Evolutionary conservation across 768 basidiomycete genomes (phyloP).

Genomic region (Rhizopogon sp.): DNA sequence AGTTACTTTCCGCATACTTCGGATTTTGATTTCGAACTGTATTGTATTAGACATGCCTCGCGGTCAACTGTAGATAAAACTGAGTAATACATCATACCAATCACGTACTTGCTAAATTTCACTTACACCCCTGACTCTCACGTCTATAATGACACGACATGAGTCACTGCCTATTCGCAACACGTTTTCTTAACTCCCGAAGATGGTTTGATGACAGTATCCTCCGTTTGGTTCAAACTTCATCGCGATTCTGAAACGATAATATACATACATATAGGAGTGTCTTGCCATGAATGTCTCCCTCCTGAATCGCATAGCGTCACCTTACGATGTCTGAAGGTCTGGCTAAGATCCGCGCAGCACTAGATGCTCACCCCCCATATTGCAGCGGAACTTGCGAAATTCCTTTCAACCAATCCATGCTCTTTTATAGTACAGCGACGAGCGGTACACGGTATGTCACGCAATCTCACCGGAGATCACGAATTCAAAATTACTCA

Average conservation of each 20-base stretch:
- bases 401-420: not conserved
- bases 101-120: too few relatives aligned
- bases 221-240: not conserved
- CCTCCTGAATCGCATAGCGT: not conserved
- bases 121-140: too few relatives aligned
- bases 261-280: not conserved
- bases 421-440: not conserved
- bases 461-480: not conserved
- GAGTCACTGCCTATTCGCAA: too few relatives aligned
- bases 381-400: slow-evolving; percentile 1
- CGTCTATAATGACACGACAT: too few relatives aligned
- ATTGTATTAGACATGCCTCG: too few relatives aligned
- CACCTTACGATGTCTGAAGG: slow-evolving; percentile 4
- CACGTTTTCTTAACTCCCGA: too few relatives aligned
- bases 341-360: slow-evolving; percentile 1
- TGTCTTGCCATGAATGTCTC: not conserved
- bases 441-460: not conserved
- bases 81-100: too few relatives aligned
- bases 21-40: not conserved
- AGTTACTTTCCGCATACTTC: not conserved
- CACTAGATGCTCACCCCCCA: not conserved
- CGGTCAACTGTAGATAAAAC: too few relatives aligned
- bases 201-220: not conserved
- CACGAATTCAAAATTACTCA: not conserved
- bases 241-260: not conserved